Base-by-base conservation (phyloP, 768 basidiomycete species). In the Russula sp. region DNA sequence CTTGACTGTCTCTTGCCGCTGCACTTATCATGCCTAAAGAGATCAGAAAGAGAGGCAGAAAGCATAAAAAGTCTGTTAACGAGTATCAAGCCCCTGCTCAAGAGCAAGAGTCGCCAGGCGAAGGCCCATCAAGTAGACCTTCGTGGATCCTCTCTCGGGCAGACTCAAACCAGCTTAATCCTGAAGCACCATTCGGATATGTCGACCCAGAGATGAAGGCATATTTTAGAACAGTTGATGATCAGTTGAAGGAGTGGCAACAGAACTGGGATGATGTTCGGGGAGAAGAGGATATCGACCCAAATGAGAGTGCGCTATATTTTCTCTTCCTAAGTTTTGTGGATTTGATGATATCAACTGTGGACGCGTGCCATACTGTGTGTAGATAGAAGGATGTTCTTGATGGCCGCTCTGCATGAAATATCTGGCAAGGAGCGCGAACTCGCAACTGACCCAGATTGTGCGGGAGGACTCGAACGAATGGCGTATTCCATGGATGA, bases 401-500 rank as follows among this genome's bases (percentile, higher is more conserved):
- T n/a, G n/a, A n/a, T n/a, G n/a, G n/a, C n/a, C n/a, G n/a, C n/a
- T n/a, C n/a, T n/a, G n/a, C n/a, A n/a, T n/a, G n/a, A n/a, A n/a
- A n/a, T n/a, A n/a, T n/a, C n/a, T n/a, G n/a, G n/a, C n/a, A n/a
- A n/a, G n/a, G n/a, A n/a, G n/a, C n/a, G n/a, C n/a, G n/a, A n/a
- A n/a, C n/a, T n/a, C n/a, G n/a, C n/a, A n/a, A 94, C 94, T 1
- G 97, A 99, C 73, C 90, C 92, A 6, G 94, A 98, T 62, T 95
- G 93, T 69, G 93, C 95, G 1, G 79, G 88, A 11, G 83, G 98
- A 49, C 72, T 99, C 57, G 97, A 99, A 73, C 80, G 95, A 66
- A 87, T 98, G 81, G 70, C 85, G 10, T 82, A 94, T 70, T 94
- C 93, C 2, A 93, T 98, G 90, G n/a, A n/a, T n/a, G n/a, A n/a